These are phyloP conservation scores for Amylostereum areolatum DNA, from an alignment of 1,284 basidiomycete genomes.

Conservation along the genomic window DNA sequence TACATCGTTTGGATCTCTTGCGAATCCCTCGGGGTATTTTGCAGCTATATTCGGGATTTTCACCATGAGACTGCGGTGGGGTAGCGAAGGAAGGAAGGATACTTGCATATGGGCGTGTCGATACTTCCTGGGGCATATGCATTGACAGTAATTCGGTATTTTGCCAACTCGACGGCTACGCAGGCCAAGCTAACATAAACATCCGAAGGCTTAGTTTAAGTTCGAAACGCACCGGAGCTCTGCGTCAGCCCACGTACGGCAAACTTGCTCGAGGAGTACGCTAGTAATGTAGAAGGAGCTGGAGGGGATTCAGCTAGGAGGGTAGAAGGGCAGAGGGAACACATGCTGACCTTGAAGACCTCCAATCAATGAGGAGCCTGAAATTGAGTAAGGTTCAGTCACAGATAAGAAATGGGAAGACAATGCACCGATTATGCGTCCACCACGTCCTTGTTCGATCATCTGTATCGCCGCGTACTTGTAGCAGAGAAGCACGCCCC, in stretches of 20 bases:
- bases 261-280: conserved; percentile 28
- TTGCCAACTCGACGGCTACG: conserved; percentile 12
- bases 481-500: conserved; percentile 19
- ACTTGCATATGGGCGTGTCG: not conserved
- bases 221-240: conserved; percentile 5
- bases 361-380: conserved; percentile 13
- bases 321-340: not conserved
- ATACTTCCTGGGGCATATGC: conserved; percentile 10
- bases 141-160: conserved; percentile 17
- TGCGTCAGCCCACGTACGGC: conserved; percentile 19
- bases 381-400: not conserved
- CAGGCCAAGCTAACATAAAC: not conserved
- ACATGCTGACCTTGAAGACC: not conserved
- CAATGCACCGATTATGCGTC: conserved; percentile 20
- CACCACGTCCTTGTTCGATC: conserved; percentile 25
- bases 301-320: conserved; percentile 1
- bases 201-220: not conserved
- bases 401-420: not conserved
- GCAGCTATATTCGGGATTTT: conserved; percentile 4
- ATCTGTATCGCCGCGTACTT: conserved; percentile 23
- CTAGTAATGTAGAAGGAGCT: conserved; percentile 5
- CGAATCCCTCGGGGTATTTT: not conserved
- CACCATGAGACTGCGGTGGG: not conserved
- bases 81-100: not conserved
- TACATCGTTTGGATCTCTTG: conserved; percentile 1